Evolutionary conservation across 108 stramenopile genomes (phyloP), one percentile per base, ranked within the genome.

Genomic region (Halocafeteria seosinensis): DNA sequence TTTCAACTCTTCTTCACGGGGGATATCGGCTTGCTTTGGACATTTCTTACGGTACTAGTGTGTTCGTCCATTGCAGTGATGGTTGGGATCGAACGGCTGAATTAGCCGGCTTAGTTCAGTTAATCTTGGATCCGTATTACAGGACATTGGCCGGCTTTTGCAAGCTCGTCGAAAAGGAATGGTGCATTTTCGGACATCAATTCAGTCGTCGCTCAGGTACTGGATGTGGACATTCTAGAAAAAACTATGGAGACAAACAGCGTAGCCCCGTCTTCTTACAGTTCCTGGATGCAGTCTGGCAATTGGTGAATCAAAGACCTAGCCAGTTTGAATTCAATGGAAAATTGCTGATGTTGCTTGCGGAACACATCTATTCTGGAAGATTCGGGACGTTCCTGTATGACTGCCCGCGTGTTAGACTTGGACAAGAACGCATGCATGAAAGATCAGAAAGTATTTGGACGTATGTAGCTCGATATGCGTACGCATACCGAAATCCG

Each of bases 71-170:
- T 61, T 82, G 81, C 71, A 76, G 74, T 31, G 81, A 82, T 35
- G 81, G 81, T 37, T 82, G 81, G 81, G 81, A 82, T 61, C 70
- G 81, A 13, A 82, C 81, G 1, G 75, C 79, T 1, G 79, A 82
- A 65, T 51, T 82, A 12, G 61, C 66, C 47, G 50, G 74, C 25
- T 55, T 72, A 0, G 73, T 78, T 13, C 42, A 75, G 77, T 65
- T 82, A 5, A 37, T 80, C 38, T 50, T 79, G 38, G 81, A 82
- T 50, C 68, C 74, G 4, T 74, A 78, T 76, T 80, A 66, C 67
- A 67, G 81, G 34, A 82, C 81, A 24, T 17, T 80, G 17, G 66
- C 52, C 0, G 81, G 79, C 1, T 80, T 80, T 36, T 62, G 60
- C 21, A 73, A 71, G 17, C 69, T 82, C 26, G 29, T 80, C 0